A percentile compares a stretch with the other conserved stretches of the same genome.
Conservation (phyloP, 305 asterid species). For the Fraxinus latifolia region DNA sequence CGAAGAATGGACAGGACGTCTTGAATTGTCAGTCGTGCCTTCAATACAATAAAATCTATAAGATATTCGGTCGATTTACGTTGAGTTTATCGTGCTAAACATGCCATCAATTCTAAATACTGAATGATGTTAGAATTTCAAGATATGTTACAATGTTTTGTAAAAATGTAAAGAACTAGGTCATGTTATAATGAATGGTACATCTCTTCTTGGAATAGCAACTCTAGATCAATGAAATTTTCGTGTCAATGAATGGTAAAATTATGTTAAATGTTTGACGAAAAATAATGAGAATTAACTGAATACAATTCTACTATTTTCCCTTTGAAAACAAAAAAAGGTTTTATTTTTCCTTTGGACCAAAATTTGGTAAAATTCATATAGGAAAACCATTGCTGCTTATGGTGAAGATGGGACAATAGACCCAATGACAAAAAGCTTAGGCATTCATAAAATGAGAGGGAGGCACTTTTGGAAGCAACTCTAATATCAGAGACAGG, state of each 20-base stretch:
- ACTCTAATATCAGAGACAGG: conserved; percentile 42
- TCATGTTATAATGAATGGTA: not conserved
- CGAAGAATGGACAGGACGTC: conserved; percentile 79
- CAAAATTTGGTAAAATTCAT: not conserved
- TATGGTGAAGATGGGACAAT: not conserved
- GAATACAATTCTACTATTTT: not conserved
- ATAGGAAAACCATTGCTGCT: not conserved
- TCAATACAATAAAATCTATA: conserved; percentile 28
- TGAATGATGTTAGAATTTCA: not conserved
- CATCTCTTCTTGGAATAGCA: not conserved
- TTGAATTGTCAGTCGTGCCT: conserved; percentile 50
- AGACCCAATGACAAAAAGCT: not conserved
- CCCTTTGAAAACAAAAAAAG: not conserved
- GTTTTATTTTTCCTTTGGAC: not conserved
- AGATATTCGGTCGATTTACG: not conserved
- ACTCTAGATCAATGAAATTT: not conserved
- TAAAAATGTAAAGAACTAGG: not conserved
- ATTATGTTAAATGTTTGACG: not conserved
- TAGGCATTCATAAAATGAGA: not conserved
- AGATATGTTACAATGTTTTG: not conserved
- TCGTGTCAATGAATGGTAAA: not conserved
- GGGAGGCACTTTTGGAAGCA: not conserved
- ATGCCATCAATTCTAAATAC: not conserved
- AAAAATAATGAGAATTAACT: not conserved
- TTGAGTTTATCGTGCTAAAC: not conserved